Percentiles rank a stretch among this genome's conserved stretches.
Conservation (phyloP, 129 eudicot species). For the Arctium lappa region DNA sequence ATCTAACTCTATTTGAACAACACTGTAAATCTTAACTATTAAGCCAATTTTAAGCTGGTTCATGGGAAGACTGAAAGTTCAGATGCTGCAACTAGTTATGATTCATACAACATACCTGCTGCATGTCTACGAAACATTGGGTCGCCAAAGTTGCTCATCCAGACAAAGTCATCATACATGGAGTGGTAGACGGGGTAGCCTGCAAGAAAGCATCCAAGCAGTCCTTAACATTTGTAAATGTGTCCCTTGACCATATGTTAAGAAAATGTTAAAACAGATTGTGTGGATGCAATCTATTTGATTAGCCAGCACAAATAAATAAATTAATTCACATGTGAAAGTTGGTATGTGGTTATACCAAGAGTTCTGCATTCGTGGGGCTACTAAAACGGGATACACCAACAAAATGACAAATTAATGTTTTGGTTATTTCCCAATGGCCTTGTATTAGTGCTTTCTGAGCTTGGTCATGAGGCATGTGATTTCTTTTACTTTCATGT, state of each 20-base stretch:
- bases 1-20: background rate
- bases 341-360: background rate
- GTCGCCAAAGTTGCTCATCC: constrained; percentile 89
- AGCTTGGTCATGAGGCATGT: too few species aligned
- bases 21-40: background rate
- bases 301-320: background rate
- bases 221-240: background rate
- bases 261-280: background rate
- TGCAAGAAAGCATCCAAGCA: constrained; percentile 36
- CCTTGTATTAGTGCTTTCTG: too few species aligned
- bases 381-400: too few species aligned
- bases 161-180: constrained; percentile 76
- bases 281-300: background rate
- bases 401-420: too few species aligned
- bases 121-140: constrained; percentile 80
- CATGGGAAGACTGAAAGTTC: background rate
- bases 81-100: background rate
- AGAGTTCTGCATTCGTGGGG: background rate
- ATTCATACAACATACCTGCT: constrained; percentile 49
- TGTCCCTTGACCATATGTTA: background rate
- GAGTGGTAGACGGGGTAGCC: constrained; percentile 95
- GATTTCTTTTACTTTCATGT: too few species aligned
- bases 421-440: too few species aligned
- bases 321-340: background rate
- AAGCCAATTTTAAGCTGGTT: background rate